Evolutionary conservation across 768 basidiomycete genomes (phyloP).

Genomic region (Suillus hirtellus): DNA sequence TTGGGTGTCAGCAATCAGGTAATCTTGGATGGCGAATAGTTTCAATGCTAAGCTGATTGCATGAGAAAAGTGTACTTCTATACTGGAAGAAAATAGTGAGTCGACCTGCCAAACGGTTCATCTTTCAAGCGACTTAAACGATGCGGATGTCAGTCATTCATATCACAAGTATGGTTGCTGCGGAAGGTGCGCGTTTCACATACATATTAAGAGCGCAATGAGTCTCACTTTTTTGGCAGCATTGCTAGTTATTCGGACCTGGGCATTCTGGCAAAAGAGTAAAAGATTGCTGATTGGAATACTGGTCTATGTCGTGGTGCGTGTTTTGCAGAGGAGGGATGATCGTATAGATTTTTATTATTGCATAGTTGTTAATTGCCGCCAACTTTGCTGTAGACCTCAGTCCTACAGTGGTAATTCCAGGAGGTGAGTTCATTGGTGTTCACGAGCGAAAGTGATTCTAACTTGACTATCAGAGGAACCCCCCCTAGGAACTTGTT

Average conservation of each 20-base stretch:
- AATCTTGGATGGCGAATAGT: neutral
- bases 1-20: slow-evolving; percentile 2
- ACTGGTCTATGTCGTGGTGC: slow-evolving; percentile 12
- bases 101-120: neutral
- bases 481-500: neutral
- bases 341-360: neutral
- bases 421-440: slow-evolving; percentile 5
- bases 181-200: slow-evolving; percentile 3
- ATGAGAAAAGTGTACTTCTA: slow-evolving; percentile 1
- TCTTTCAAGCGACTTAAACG: neutral
- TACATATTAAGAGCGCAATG: neutral
- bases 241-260: slow-evolving; percentile 20
- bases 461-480: neutral
- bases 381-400: slow-evolving; percentile 7
- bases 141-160: slow-evolving; percentile 8
- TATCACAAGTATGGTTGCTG: slow-evolving; percentile 9
- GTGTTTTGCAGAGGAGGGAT: neutral
- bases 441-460: neutral
- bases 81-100: slow-evolving; percentile 15
- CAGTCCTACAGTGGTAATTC: slow-evolving; percentile 7
- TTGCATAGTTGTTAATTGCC: slow-evolving; percentile 10
- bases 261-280: slow-evolving; percentile 22
- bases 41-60: slow-evolving; percentile 7
- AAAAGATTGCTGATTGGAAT: slow-evolving; percentile 17
- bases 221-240: slow-evolving; percentile 5